A percentile compares a stretch with the other conserved stretches of the same genome.
Conservation (phyloP, 1,284 basidiomycete species). For the Ustilago crameri region DNA sequence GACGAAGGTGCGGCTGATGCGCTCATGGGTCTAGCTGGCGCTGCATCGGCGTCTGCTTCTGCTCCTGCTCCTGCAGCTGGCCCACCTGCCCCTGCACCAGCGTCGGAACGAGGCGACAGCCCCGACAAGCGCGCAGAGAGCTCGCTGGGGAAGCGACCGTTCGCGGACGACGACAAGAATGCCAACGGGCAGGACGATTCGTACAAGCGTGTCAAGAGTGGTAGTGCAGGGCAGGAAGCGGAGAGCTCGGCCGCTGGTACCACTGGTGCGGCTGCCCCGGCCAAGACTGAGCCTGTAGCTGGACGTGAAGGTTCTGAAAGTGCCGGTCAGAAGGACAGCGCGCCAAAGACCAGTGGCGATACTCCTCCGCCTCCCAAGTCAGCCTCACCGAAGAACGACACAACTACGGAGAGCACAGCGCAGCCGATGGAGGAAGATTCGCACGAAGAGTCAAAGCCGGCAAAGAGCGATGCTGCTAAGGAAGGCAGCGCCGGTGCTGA, state of each 20-base stretch:
- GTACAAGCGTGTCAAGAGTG: slow-evolving; percentile 45
- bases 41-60: slow-evolving; percentile 48
- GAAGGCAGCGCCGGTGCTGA: not conserved
- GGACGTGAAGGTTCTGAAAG: not conserved
- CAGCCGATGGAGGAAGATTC: slow-evolving; percentile 28
- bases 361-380: slow-evolving; percentile 13
- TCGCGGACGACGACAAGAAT: slow-evolving; percentile 25
- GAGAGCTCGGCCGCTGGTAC: not conserved
- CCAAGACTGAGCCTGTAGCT: slow-evolving; percentile 7
- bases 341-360: not conserved
- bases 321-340: slow-evolving; percentile 4
- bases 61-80: slow-evolving; percentile 43
- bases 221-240: slow-evolving; percentile 13
- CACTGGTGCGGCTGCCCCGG: slow-evolving; percentile 3
- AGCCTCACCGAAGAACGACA: slow-evolving; percentile 10
- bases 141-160: slow-evolving; percentile 51
- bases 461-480: not conserved
- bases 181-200: slow-evolving; percentile 27
- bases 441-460: slow-evolving; percentile 7
- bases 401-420: not conserved
- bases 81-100: slow-evolving; percentile 4
- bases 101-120: slow-evolving; percentile 24
- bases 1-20: slow-evolving; percentile 66
- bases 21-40: slow-evolving; percentile 66
- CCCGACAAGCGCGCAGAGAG: slow-evolving; percentile 42